These are phyloP conservation scores for Saururus chinensis DNA, from an alignment of 164 flowering plant genomes.

Conservation along the genomic window DNA sequence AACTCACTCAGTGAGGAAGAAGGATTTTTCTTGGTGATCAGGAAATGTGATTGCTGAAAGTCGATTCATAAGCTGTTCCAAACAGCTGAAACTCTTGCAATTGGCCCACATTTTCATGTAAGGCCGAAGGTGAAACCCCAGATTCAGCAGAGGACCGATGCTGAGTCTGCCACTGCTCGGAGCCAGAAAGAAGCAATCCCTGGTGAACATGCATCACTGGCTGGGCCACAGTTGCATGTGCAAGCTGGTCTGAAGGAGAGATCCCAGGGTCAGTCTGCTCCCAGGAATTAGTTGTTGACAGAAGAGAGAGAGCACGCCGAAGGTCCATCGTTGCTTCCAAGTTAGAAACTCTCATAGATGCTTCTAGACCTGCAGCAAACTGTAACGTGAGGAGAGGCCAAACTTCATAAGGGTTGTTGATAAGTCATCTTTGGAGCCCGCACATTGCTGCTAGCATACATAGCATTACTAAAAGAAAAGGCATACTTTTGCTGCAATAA, in stretches of 20 bases:
- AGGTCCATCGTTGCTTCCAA: conserved; percentile 37
- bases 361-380: conserved; percentile 35
- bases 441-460: background rate
- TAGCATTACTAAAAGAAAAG: no score
- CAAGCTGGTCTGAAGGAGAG: conserved; percentile 15
- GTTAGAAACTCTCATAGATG: conserved; percentile 24
- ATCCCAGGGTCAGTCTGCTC: conserved; percentile 26
- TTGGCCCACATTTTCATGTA: conserved; percentile 14
- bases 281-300: conserved; percentile 60
- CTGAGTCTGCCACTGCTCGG: conserved; percentile 33
- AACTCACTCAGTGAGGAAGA: no score
- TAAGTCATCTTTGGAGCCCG: background rate
- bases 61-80: conserved; percentile 34
- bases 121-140: conserved; percentile 12
- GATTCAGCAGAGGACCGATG: conserved; percentile 14
- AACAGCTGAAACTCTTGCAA: conserved; percentile 41
- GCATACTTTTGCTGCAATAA: no score
- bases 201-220: conserved; percentile 22
- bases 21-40: no score
- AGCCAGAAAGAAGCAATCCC: conserved; percentile 22
- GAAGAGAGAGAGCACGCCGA: conserved; percentile 98
- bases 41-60: conserved; percentile 4
- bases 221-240: conserved; percentile 18
- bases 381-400: background rate
- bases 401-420: background rate